phyloP scores from a whole-genome alignment of 1,284 basidiomycete species.

The Melampsora americana region DNA sequence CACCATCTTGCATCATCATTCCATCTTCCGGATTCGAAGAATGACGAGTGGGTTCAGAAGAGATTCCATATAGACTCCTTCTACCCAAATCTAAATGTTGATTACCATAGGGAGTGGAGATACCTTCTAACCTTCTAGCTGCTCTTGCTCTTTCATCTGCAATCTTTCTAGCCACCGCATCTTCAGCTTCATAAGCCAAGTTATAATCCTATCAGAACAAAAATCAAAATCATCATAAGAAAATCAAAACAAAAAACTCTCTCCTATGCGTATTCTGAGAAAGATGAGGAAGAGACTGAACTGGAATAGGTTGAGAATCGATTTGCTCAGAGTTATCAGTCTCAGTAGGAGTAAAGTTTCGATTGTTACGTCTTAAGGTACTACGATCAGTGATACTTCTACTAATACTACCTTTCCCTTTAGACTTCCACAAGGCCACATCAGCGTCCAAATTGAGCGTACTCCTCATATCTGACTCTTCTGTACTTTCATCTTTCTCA shows the following conservation, averaged over 20 bases:
- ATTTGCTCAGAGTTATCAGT: slow-evolving; percentile 21
- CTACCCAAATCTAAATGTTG: neutral
- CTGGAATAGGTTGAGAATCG: slow-evolving; percentile 34
- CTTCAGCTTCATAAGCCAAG: slow-evolving; percentile 43
- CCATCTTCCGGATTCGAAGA: too few species aligned
- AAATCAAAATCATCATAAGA: slow-evolving; percentile 3
- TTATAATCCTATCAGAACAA: slow-evolving; percentile 40
- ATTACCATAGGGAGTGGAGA: slow-evolving; percentile 32
- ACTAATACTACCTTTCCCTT: slow-evolving; percentile 10
- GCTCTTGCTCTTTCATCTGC: slow-evolving; percentile 43
- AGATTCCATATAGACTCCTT: too few species aligned
- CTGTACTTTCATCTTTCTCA: slow-evolving; percentile 13
- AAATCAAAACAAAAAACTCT: neutral
- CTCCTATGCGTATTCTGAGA: neutral
- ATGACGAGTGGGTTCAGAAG: neutral
- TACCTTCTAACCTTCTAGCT: slow-evolving; percentile 39
- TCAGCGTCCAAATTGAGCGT: slow-evolving; percentile 41
- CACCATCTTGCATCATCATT: too few species aligned
- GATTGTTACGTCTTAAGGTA: neutral
- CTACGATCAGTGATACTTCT: neutral
- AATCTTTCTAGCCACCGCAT: slow-evolving; percentile 34
- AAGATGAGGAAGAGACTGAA: slow-evolving; percentile 9
- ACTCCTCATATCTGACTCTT: neutral
- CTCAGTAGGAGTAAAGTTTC: slow-evolving; percentile 36
- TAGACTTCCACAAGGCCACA: slow-evolving; percentile 43